These are phyloP conservation scores for Erodium moschatum DNA, from an alignment of 441 rosid species.

Conservation along the genomic window DNA sequence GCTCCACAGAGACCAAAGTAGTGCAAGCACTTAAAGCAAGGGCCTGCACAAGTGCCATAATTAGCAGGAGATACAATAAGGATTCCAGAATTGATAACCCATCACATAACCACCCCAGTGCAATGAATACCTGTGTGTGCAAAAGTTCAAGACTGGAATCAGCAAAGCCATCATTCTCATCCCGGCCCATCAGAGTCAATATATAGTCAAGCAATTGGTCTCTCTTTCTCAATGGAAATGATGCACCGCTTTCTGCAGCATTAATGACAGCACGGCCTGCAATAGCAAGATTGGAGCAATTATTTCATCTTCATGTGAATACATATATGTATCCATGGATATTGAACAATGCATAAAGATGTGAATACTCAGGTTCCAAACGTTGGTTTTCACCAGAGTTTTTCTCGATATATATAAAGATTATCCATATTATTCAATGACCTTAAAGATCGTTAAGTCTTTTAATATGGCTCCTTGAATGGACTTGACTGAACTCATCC, in stretches of 20 bases:
- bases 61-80: background rate
- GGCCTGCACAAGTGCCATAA: slow-evolving; percentile 49
- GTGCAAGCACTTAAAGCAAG: slow-evolving; percentile 96
- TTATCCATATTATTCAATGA: too few relatives aligned
- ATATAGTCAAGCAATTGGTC: slow-evolving; percentile 82
- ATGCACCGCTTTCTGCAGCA: slow-evolving; percentile 83
- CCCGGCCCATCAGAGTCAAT: slow-evolving; percentile 94
- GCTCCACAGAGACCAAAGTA: slow-evolving; percentile 96
- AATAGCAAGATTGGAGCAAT: slow-evolving; percentile 19
- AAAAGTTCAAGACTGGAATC: slow-evolving; percentile 90
- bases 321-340: background rate
- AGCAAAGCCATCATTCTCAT: slow-evolving; percentile 69
- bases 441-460: too few relatives aligned
- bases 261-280: slow-evolving; percentile 90
- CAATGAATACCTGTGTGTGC: slow-evolving; percentile 66
- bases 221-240: slow-evolving; percentile 83
- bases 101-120: slow-evolving; percentile 18
- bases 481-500: background rate
- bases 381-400: background rate
- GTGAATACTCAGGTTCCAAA: background rate
- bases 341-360: background rate
- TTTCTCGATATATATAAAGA: too few relatives aligned
- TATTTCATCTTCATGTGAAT: slow-evolving; percentile 2
- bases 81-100: background rate
- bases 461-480: background rate